Base-by-base conservation (phyloP, 169 alveolate genomes). In the Eimeria praecox region DNA sequence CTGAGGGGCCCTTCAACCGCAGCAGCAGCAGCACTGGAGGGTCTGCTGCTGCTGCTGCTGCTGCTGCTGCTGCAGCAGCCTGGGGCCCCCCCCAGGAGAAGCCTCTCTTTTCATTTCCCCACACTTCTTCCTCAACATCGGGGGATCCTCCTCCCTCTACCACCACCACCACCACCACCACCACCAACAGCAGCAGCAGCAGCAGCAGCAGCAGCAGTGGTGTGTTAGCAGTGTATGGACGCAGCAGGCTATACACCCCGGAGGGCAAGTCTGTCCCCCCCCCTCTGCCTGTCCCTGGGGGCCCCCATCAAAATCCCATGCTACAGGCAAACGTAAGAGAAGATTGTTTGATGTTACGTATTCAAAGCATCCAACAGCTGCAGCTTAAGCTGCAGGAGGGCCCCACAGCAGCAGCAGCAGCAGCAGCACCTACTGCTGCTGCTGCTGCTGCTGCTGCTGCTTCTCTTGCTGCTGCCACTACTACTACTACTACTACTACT, bases 221-320 rank as follows among this genome's bases (percentile, higher is more conserved):
- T 59, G 82, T 71, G 73, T 52, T 90, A 12, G 95, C 95, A 20
- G 75, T 44, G 64, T 77, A 71, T 5, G 95, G 95, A 42, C 71
- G 95, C 44, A 56, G 66, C 59, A 40, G 95, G 35, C 89, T 90
- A 24, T 90, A 42, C 56, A 49, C 42, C n/a, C 80, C 95, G 10
- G 95, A 90, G 77, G 95, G 95, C 62, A 56, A n/a, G 56, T 52
- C 89, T 62, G 78, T 73, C 10, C 95, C 95, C 9, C 95, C 95
- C 30, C 95, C 95, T n/a, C 40, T 90, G 56, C 95, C 95, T 27
- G 73, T 18, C 3, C 88, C 87, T 24, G 52, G 10, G 44, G 89
- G 78, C n/a, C 56, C 59, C 56, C 16, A 54, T 8, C 78, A 40
- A 54, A 90, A 90, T 42, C 95, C 95, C 14, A 77, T 90, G 88